Conservation (phyloP, 805 yeast species). For the Kockiozyma suomiensis region DNA sequence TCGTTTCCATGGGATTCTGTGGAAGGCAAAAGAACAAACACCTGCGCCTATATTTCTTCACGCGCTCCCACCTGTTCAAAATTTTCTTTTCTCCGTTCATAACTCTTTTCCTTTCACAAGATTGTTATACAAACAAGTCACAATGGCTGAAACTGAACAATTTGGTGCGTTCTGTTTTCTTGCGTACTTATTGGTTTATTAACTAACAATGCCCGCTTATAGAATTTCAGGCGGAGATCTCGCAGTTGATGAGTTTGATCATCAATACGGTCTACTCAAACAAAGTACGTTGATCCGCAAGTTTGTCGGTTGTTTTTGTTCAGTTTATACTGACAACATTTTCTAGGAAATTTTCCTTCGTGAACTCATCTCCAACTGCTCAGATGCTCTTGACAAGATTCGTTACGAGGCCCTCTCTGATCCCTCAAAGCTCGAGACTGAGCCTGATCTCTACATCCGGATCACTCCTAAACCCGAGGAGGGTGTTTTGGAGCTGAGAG, state of each 20-base stretch:
- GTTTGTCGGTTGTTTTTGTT: no score
- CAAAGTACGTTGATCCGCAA: conserved; percentile 50
- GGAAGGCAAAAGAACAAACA: conserved; percentile 23
- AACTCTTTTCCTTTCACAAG: not conserved
- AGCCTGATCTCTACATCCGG: conserved; percentile 96
- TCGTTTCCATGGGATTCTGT: conserved; percentile 9
- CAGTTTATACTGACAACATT: not conserved
- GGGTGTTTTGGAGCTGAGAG: conserved; percentile 94
- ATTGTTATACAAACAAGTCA: not conserved
- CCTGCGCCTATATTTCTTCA: conserved; percentile 1
- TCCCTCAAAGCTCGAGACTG: conserved; percentile 87
- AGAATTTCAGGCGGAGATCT: conserved; percentile 96
- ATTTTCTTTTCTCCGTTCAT: conserved; percentile 1
- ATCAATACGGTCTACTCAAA: conserved; percentile 99
- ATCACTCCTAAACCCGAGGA: conserved; percentile 95
- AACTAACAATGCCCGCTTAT: conserved; percentile 4
- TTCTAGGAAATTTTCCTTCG: conserved; percentile 88
- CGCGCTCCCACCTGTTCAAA: conserved; percentile 5
- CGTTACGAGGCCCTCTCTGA: conserved; percentile 95
- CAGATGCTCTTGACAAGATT: conserved; percentile 98
- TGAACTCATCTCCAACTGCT: conserved; percentile 97
- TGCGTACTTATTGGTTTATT: not conserved
- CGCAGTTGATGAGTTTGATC: conserved; percentile 99
- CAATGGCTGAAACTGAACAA: conserved; percentile 30
- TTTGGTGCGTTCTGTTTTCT: conserved; percentile 20